phyloP scores from a whole-genome alignment of 2,329 filamentous ascomycete species.

The Mycocentrospora acerina region DNA sequence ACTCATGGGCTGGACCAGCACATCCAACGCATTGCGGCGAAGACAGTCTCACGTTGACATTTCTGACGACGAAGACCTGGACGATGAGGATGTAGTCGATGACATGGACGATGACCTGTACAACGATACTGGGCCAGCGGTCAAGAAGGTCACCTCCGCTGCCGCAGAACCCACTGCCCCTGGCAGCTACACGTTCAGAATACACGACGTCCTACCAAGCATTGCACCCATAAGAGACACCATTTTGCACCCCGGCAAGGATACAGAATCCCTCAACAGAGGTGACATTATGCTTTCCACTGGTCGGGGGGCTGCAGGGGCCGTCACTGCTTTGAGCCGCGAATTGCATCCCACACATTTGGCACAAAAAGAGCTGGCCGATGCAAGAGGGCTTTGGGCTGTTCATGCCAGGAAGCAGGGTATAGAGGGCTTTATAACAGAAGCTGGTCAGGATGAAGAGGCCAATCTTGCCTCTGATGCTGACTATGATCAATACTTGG shows the following conservation, averaged over 20 bases:
- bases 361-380: constrained; percentile 69
- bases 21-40: constrained; percentile 59
- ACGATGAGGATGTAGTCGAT: constrained; percentile 58
- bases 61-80: constrained; percentile 43
- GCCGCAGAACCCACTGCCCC: constrained; percentile 50
- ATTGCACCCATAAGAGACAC: constrained; percentile 78
- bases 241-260: constrained; percentile 58
- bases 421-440: constrained; percentile 57
- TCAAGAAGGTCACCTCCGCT: constrained; percentile 43
- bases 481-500: constrained; percentile 76
- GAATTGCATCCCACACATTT: constrained; percentile 74
- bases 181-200: constrained; percentile 69
- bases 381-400: constrained; percentile 79
- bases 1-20: constrained; percentile 74
- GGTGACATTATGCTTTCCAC: constrained; percentile 59
- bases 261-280: constrained; percentile 23
- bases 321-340: constrained; percentile 74
- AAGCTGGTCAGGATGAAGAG: constrained; percentile 47
- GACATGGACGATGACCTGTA: constrained; percentile 65
- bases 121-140: constrained; percentile 55
- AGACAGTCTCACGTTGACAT: constrained; percentile 63
- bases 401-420: constrained; percentile 68
- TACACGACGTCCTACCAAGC: constrained; percentile 76
- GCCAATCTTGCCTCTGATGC: constrained; percentile 49
- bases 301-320: constrained; percentile 66